Conservation (phyloP, 768 basidiomycete genomes). For the Gautieria morchelliformis region DNA sequence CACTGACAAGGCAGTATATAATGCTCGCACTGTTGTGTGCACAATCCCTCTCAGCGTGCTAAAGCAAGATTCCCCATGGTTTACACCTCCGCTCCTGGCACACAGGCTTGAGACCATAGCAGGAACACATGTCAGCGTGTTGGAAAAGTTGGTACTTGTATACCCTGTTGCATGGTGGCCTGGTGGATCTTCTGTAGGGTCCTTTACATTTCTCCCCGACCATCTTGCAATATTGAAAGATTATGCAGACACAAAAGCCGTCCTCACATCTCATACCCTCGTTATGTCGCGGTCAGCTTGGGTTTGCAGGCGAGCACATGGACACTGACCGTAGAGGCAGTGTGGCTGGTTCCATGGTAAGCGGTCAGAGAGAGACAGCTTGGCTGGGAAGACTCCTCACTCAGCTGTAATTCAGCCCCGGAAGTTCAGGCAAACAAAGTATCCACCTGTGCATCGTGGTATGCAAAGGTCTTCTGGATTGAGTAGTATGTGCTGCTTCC, state of each 20-base stretch:
- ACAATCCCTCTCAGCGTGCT: conserved; percentile 20
- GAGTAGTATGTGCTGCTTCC: no score
- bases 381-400: conserved; percentile 13
- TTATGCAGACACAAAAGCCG: neutral
- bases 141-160: no score
- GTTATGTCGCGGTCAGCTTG: conserved; percentile 18
- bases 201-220: neutral
- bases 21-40: neutral
- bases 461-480: no score
- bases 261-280: conserved; percentile 10
- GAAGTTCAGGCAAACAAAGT: no score
- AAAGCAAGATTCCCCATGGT: conserved; percentile 14
- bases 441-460: no score
- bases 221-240: neutral
- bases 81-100: conserved; percentile 14
- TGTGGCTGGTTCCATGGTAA: conserved; percentile 26
- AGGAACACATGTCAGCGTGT: no score
- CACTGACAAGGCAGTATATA: no score
- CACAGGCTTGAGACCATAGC: conserved; percentile 10
- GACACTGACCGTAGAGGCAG: conserved; percentile 27
- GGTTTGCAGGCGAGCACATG: conserved; percentile 34
- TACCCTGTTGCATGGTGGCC: no score
- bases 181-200: no score
- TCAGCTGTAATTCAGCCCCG: no score
- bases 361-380: conserved; percentile 26